Conservation (phyloP, 768 basidiomycete genomes). For the Gloeostereum incarnatum region DNA sequence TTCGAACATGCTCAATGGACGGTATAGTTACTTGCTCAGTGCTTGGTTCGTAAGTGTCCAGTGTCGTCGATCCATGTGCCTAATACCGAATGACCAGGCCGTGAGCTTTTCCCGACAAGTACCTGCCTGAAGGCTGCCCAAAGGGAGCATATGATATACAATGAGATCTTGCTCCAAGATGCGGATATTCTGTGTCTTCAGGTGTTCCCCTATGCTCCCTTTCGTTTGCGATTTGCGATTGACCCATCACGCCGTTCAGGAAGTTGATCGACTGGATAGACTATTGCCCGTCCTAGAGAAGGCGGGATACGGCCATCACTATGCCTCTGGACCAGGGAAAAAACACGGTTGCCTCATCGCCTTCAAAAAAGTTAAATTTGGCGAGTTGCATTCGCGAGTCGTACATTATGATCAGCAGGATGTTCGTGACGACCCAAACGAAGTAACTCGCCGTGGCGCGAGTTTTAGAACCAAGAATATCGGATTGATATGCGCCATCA, state of each 20-base stretch:
- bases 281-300: slow-evolving; percentile 57
- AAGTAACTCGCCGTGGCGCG: slow-evolving; percentile 33
- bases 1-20: slow-evolving; percentile 8
- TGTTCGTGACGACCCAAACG: slow-evolving; percentile 28
- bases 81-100: slow-evolving; percentile 31
- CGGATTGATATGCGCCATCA: slow-evolving; percentile 63
- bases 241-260: slow-evolving; percentile 33
- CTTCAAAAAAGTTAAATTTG: slow-evolving; percentile 47
- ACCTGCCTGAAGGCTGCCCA: slow-evolving; percentile 72
- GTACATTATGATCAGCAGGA: slow-evolving; percentile 65
- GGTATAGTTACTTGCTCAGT: slow-evolving; percentile 65
- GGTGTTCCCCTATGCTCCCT: slow-evolving; percentile 27
- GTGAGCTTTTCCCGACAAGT: slow-evolving; percentile 78
- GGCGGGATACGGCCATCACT: slow-evolving; percentile 56
- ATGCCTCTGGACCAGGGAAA: slow-evolving; percentile 65
- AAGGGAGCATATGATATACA: slow-evolving; percentile 66
- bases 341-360: slow-evolving; percentile 83
- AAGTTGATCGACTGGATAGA: slow-evolving; percentile 77
- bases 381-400: slow-evolving; percentile 30
- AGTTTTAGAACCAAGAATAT: slow-evolving; percentile 77
- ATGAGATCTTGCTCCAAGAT: slow-evolving; percentile 63
- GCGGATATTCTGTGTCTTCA: slow-evolving; percentile 85
- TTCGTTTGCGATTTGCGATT: slow-evolving; percentile 2
- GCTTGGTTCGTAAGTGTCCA: slow-evolving; percentile 59
- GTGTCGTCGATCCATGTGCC: neutral